A percentile compares a stretch with the other conserved stretches of the same genome.
Conservation (phyloP, 2,329 filamentous ascomycete genomes). For the Colletotrichum sp. region DNA sequence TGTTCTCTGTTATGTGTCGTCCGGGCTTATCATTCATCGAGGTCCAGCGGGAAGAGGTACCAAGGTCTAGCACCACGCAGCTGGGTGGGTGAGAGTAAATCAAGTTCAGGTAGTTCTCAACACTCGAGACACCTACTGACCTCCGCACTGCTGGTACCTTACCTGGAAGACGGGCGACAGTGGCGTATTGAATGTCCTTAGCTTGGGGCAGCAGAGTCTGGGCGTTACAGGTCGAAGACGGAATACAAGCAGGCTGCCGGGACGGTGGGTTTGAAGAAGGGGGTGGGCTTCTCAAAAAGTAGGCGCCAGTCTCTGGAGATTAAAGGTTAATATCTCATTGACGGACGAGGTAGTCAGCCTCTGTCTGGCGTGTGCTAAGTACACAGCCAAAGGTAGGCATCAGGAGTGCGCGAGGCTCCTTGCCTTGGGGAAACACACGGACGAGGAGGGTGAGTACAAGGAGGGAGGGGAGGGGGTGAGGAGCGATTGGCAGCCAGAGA, state of each 20-base stretch:
- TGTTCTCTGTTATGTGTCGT: neutral
- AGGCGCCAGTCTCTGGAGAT: conserved; percentile 13
- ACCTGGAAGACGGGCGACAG: neutral
- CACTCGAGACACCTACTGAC: neutral
- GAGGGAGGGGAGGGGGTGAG: conserved; percentile 3
- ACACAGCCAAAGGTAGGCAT: neutral
- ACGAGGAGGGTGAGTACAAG: conserved; percentile 6
- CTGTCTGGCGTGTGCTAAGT: neutral
- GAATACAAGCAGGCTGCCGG: conserved; percentile 20
- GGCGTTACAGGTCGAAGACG: conserved; percentile 14
- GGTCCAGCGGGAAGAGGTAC: neutral
- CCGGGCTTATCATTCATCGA: neutral
- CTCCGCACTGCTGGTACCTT: neutral
- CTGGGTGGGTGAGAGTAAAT: neutral
- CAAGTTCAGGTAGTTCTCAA: neutral
- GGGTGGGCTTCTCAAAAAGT: conserved; percentile 15
- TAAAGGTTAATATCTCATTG: conserved; percentile 13
- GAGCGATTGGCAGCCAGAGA: conserved; percentile 1
- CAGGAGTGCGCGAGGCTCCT: conserved; percentile 16
- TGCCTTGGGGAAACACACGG: conserved; percentile 18
- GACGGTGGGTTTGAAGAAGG: conserved; percentile 15
- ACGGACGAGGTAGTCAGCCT: conserved; percentile 1
- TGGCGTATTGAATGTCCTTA: conserved; percentile 11
- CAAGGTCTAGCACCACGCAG: neutral
- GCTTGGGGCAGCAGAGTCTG: conserved; percentile 15